Conservation (phyloP, 2,329 filamentous ascomycete genomes). For the Botrytis deweyae region DNA sequence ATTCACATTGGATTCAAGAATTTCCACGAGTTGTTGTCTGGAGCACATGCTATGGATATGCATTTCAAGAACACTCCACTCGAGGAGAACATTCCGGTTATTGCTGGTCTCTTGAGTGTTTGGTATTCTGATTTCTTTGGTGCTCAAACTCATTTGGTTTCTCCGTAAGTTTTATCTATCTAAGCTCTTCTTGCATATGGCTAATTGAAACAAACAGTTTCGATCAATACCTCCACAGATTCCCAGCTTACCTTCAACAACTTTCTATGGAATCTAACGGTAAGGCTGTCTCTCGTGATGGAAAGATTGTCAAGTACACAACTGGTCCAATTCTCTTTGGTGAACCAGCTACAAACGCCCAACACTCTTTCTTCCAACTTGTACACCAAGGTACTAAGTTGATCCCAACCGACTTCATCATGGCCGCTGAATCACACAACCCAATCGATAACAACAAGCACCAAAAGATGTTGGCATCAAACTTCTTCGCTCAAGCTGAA, state of each 20-base stretch:
- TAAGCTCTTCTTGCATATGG: slow-evolving; percentile 17
- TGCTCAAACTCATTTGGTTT: slow-evolving; percentile 94
- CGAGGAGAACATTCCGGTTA: slow-evolving; percentile 89
- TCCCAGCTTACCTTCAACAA: slow-evolving; percentile 98
- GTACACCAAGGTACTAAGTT: slow-evolving; percentile 99
- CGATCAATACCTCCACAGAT: slow-evolving; percentile 98
- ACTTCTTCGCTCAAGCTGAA: slow-evolving; percentile 88
- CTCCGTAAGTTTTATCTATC: slow-evolving; percentile 66
- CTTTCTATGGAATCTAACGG: slow-evolving; percentile 99
- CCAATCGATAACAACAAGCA: slow-evolving; percentile 88
- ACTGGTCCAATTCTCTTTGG: slow-evolving; percentile 95
- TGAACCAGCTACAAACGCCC: slow-evolving; percentile 97
- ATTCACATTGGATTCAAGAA: slow-evolving; percentile 97
- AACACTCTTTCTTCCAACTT: slow-evolving; percentile 99
- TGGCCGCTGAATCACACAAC: slow-evolving; percentile 96
- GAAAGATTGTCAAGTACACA: slow-evolving; percentile 91
- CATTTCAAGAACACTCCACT: slow-evolving; percentile 92
- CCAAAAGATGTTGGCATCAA: slow-evolving; percentile 93
- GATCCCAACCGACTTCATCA: slow-evolving; percentile 96
- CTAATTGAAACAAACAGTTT: slow-evolving; percentile 60
- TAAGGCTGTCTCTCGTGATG: slow-evolving; percentile 91
- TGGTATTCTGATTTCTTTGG: slow-evolving; percentile 99
- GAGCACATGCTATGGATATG: slow-evolving; percentile 96
- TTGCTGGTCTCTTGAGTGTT: slow-evolving; percentile 90
- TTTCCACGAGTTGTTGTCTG: slow-evolving; percentile 93